These are phyloP conservation scores for Parathielavia appendiculata DNA, from an alignment of 495 filamentous ascomycete genomes.

Conservation along the genomic window DNA sequence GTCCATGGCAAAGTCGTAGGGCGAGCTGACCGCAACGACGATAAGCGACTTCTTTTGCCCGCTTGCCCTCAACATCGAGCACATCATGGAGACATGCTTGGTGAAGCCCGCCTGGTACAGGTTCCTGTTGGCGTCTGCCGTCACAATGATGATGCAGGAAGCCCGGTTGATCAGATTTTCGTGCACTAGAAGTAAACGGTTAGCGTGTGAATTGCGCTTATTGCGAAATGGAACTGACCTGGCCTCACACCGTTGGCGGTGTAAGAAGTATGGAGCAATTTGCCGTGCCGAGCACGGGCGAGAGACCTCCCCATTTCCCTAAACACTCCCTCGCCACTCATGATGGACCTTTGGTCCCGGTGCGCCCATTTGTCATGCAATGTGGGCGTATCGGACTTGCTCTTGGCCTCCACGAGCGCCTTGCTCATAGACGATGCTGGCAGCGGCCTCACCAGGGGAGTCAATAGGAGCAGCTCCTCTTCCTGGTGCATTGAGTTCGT, in stretches of 20 bases:
- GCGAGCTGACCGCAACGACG: constrained; percentile 85
- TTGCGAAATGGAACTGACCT: constrained; percentile 25
- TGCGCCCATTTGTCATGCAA: constrained; percentile 51
- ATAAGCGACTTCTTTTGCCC: constrained; percentile 67
- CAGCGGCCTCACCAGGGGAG: constrained; percentile 79
- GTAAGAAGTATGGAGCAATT: constrained; percentile 85
- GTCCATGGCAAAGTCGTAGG: constrained; percentile 94
- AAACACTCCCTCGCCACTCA: constrained; percentile 85
- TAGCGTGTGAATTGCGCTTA: constrained; percentile 9
- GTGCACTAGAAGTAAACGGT: constrained; percentile 49
- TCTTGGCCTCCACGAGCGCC: constrained; percentile 43
- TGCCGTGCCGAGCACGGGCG: constrained; percentile 72
- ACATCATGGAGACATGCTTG: constrained; percentile 92
- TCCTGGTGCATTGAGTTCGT: constrained; percentile 70
- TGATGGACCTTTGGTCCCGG: constrained; percentile 62
- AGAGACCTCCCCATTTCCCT: constrained; percentile 75
- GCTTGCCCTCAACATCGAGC: constrained; percentile 52
- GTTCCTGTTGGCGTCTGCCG: constrained; percentile 85
- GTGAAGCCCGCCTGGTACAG: constrained; percentile 87
- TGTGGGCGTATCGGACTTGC: constrained; percentile 41
- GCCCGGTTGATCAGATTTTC: constrained; percentile 85
- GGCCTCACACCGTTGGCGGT: constrained; percentile 84
- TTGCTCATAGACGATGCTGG: constrained; percentile 71
- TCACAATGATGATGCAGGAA: constrained; percentile 77
- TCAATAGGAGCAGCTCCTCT: constrained; percentile 77